Base-by-base conservation (phyloP, 1,284 basidiomycete genomes). In the Pyrrhoderma lamaoense region DNA sequence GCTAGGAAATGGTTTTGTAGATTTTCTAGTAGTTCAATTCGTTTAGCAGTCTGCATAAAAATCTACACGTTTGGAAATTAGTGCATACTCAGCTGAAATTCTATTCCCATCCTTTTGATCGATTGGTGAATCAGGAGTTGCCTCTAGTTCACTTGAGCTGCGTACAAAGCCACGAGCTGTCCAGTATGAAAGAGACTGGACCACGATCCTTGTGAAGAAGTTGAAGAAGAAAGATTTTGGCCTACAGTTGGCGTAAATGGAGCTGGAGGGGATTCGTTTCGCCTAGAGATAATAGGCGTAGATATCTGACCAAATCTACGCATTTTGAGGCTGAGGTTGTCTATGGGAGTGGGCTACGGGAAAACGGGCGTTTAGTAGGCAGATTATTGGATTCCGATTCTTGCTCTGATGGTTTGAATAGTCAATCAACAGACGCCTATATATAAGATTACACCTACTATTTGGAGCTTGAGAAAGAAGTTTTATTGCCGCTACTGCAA, bases 171-270 rank as follows among this genome's bases (percentile, higher is more conserved):
- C 81, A 19, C 81, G 73, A 64, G 87, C 70, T 70, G 75, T 8
- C 74, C 76, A 0, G 81, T 66, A 51, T 79, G 82, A 62, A 87
- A 84, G 3, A 89, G 61, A 59, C 78, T 87, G 0, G 84, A 84
- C 86, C 85, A 87, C 0, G 86, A 85, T 2, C 79, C 82, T 42
- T 78, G 73, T 2, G 85, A 86, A 11, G 78, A 77, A 22, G 66
- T 70, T 0, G 82, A 80, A 16, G 71, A 67, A 1, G 73, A 58
- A 0, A 63, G 62, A 19, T 66, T 57, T 1, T 62, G 63, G 14
- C 65, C 56, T 38, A 64, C 60, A 31, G 68, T 63, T 14, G 67
- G 59, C 7, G 70, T 70, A 5, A 63, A 58, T 1, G 62, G 71
- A 46, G 55, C 65, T n/a, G 60, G 59, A 3, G 65, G 59, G 42